Conservation (phyloP, 1,284 basidiomycete species). For the Ceratobasidium theobromae region DNA sequence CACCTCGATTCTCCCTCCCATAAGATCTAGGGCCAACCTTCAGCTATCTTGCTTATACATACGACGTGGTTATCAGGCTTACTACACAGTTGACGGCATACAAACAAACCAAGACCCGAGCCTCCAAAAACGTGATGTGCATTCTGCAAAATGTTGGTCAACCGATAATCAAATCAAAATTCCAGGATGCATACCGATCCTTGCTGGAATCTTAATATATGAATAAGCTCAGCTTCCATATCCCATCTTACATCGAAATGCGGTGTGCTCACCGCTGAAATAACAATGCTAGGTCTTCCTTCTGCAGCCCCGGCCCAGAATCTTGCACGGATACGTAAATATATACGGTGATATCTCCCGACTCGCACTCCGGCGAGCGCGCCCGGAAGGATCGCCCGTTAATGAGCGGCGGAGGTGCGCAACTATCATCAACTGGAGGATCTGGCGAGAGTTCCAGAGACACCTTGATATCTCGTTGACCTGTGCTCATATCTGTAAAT, state of each 20-base stretch:
- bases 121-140: slow-evolving; percentile 40
- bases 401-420: slow-evolving; percentile 11
- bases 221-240: neutral
- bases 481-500: slow-evolving; percentile 35
- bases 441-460: slow-evolving; percentile 38
- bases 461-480: slow-evolving; percentile 36
- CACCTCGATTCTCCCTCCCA: slow-evolving; percentile 42
- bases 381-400: neutral
- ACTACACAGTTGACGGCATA: slow-evolving; percentile 40
- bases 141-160: neutral
- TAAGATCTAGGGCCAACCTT: slow-evolving; percentile 34
- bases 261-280: slow-evolving; percentile 36
- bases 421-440: slow-evolving; percentile 32
- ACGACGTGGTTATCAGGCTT: neutral
- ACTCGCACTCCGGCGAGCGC: slow-evolving; percentile 9
- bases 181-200: slow-evolving; percentile 35
- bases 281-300: slow-evolving; percentile 38
- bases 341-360: slow-evolving; percentile 31
- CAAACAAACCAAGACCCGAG: slow-evolving; percentile 40
- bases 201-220: slow-evolving; percentile 38
- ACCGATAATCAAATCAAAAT: neutral
- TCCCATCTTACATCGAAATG: neutral
- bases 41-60: neutral
- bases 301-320: slow-evolving; percentile 40
- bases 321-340: slow-evolving; percentile 40